phyloP scores from a whole-genome alignment of 306 rosid genomes.

The Rosa lucieae region DNA sequence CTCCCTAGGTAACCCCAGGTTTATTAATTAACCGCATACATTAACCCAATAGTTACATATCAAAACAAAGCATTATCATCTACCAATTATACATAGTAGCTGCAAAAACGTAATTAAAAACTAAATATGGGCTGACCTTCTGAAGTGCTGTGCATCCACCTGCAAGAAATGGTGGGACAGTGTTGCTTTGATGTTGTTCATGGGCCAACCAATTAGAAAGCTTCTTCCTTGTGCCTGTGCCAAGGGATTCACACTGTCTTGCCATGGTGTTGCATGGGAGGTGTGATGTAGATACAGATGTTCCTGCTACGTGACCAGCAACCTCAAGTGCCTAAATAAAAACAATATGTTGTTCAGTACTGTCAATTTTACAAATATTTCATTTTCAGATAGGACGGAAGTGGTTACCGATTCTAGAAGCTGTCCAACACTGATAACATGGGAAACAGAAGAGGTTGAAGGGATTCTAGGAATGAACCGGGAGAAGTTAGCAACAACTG shows the following conservation, averaged over 20 bases:
- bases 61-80: neutral
- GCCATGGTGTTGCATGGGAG: constrained; percentile 90
- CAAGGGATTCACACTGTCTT: constrained; percentile 93
- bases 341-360: neutral
- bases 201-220: constrained; percentile 87
- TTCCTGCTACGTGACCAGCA: constrained; percentile 93
- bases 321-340: constrained; percentile 83
- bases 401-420: constrained; percentile 81
- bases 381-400: neutral
- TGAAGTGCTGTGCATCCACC: constrained; percentile 40
- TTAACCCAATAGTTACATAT: neutral
- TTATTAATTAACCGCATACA: constrained; percentile 43
- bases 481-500: constrained; percentile 72
- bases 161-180: constrained; percentile 32
- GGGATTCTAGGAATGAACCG: constrained; percentile 69
- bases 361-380: neutral
- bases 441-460: constrained; percentile 53
- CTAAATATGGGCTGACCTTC: constrained; percentile 39
- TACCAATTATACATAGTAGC: neutral
- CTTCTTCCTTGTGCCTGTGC: constrained; percentile 83
- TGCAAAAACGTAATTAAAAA: neutral
- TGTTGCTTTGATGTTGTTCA: constrained; percentile 50
- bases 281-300: constrained; percentile 72
- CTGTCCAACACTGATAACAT: constrained; percentile 84
- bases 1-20: constrained; percentile 32